phyloP scores from a whole-genome alignment of 1,139 yeast species.

The Blastobotrys raffinosifermentans region DNA sequence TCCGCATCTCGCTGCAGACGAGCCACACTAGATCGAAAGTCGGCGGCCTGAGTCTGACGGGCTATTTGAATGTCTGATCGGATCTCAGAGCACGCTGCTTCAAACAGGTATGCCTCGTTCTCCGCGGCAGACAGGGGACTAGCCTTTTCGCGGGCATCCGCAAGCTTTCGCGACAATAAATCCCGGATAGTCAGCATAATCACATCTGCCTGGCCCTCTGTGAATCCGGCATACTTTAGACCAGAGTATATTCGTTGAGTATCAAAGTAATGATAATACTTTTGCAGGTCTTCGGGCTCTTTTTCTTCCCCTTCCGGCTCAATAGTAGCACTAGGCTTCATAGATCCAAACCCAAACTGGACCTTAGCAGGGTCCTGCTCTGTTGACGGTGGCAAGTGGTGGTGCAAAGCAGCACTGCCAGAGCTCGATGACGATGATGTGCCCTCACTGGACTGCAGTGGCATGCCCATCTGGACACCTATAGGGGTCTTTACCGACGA shows the following conservation, averaged over 20 bases:
- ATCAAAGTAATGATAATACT: conserved; percentile 33
- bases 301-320: conserved; percentile 4
- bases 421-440: too few species aligned
- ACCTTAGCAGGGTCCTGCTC: not conserved
- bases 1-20: conserved; percentile 64
- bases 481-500: too few species aligned
- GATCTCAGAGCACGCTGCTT: conserved; percentile 88
- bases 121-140: conserved; percentile 69
- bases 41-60: conserved; percentile 66
- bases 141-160: conserved; percentile 51
- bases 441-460: too few species aligned
- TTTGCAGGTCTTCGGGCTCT: conserved; percentile 10
- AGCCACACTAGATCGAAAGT: conserved; percentile 59
- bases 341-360: not conserved
- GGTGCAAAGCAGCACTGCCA: not conserved
- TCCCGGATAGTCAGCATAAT: conserved; percentile 36
- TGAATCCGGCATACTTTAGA: conserved; percentile 35
- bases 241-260: conserved; percentile 36
- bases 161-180: conserved; percentile 39
- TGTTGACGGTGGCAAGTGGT: not conserved
- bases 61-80: conserved; percentile 71
- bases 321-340: conserved; percentile 1
- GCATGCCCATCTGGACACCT: too few species aligned
- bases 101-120: conserved; percentile 80
- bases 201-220: conserved; percentile 37